These are phyloP conservation scores for Flaveria bidentis DNA, from an alignment of 129 eudicot species.

Conservation along the genomic window DNA sequence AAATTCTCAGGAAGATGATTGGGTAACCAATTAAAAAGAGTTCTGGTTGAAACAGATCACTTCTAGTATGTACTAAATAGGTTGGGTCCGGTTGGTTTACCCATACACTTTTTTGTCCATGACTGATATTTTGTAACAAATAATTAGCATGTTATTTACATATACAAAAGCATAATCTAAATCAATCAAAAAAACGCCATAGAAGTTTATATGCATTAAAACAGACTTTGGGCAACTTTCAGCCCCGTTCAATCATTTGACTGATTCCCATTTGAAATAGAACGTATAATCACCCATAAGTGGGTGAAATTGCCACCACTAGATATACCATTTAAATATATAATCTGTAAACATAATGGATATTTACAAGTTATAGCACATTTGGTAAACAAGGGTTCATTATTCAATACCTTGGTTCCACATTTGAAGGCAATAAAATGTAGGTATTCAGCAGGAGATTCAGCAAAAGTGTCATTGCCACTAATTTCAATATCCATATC, in stretches of 20 bases:
- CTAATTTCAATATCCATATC: conserved; percentile 67
- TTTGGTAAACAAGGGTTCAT: conserved; percentile 14
- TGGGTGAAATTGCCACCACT: background rate
- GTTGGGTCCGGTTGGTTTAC: background rate
- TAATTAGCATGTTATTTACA: background rate
- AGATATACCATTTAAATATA: background rate
- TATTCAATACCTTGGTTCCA: conserved; percentile 77
- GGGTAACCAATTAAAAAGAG: background rate
- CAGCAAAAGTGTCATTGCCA: conserved; percentile 50
- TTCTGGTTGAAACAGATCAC: background rate
- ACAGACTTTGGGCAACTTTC: background rate
- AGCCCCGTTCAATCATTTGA: background rate
- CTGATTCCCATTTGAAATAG: background rate
- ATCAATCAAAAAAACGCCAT: background rate
- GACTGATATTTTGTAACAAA: background rate
- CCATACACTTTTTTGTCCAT: background rate
- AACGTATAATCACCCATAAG: background rate
- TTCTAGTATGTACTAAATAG: background rate
- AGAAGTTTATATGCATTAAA: background rate
- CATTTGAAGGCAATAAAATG: conserved; percentile 79
- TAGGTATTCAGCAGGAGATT: conserved; percentile 65
- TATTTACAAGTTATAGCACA: background rate
- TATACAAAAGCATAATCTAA: background rate
- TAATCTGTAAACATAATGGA: background rate
- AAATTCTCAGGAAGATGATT: background rate